These are phyloP conservation scores for Eucalyptus erythrocorys DNA, from an alignment of 345 rosid genomes.

Conservation along the genomic window DNA sequence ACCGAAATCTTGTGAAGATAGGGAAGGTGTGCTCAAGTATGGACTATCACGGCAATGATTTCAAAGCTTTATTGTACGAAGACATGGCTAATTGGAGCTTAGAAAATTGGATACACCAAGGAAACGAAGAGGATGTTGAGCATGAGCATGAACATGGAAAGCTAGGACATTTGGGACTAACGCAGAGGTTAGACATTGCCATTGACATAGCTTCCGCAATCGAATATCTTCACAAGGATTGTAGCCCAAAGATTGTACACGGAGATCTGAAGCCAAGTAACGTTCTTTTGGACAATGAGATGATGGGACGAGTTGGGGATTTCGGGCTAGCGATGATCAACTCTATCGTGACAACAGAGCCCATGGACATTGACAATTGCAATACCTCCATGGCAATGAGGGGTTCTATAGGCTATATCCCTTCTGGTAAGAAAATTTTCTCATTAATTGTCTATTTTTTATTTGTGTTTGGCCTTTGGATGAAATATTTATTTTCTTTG, in stretches of 20 bases:
- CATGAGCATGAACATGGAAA: neutral
- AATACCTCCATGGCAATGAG: fast-evolving
- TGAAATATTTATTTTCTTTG: fast-evolving
- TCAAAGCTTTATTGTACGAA: neutral
- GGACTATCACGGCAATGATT: neutral
- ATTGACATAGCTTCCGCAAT: neutral
- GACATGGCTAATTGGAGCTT: neutral
- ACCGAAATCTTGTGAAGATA: neutral
- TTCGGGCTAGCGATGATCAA: neutral
- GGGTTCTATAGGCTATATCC: neutral
- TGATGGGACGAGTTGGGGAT: neutral
- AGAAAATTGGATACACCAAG: neutral
- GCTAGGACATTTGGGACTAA: neutral
- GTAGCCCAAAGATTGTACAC: neutral
- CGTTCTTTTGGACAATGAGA: fast-evolving
- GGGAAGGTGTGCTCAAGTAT: neutral
- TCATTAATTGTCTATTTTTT: neutral
- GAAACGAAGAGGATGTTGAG: neutral
- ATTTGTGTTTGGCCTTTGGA: neutral
- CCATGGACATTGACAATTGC: fast-evolving
- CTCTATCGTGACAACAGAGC: fast-evolving
- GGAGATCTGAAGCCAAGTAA: neutral
- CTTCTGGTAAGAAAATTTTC: neutral
- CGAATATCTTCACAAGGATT: neutral
- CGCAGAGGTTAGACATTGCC: neutral